Percentiles rank a stretch among this genome's conserved stretches.
Evolutionary conservation across 2,329 filamentous ascomycete species (phyloP).

Genomic region (Chaetomiaceae sp.): DNA sequence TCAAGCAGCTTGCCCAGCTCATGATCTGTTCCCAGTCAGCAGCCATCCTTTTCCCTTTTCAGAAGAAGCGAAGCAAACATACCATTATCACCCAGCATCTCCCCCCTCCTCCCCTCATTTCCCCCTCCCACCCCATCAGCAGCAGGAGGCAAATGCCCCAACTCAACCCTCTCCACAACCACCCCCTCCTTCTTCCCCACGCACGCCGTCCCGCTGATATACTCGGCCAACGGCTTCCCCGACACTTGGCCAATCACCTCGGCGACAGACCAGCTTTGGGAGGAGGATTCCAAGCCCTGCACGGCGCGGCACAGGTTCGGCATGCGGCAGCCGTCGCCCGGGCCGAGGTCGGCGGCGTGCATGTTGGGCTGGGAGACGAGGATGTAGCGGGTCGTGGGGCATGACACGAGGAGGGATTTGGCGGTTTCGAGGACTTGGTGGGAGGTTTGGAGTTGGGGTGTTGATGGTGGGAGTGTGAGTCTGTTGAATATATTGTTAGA

Average conservation of each 20-base stretch:
- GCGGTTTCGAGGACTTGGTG: slow-evolving; percentile 40
- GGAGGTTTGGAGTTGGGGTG: slow-evolving; percentile 47
- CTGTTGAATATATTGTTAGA: slow-evolving; percentile 11
- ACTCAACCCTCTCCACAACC: slow-evolving; percentile 38
- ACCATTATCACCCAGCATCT: slow-evolving; percentile 47
- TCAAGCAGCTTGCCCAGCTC: slow-evolving; percentile 48
- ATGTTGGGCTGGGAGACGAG: slow-evolving; percentile 74
- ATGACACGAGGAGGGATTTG: slow-evolving; percentile 55
- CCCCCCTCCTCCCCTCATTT: slow-evolving; percentile 48
- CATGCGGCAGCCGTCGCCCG: slow-evolving; percentile 45
- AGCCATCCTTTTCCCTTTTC: neutral
- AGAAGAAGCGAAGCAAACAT: slow-evolving; percentile 19
- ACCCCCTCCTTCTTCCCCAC: slow-evolving; percentile 34
- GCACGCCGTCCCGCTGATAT: slow-evolving; percentile 48
- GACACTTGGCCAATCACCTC: slow-evolving; percentile 53
- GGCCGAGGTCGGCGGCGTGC: slow-evolving; percentile 62
- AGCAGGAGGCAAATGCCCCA: slow-evolving; percentile 38
- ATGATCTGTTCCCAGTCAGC: slow-evolving; percentile 39
- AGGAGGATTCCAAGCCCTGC: neutral
- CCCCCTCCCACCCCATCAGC: slow-evolving; percentile 30
- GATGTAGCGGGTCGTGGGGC: slow-evolving; percentile 72
- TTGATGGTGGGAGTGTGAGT: slow-evolving; percentile 32
- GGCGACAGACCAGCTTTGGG: slow-evolving; percentile 41
- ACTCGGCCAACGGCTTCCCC: slow-evolving; percentile 37
- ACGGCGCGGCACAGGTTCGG: slow-evolving; percentile 47